Evolutionary conservation across 1,284 basidiomycete species (phyloP), one percentile per base, ranked within the genome.

Genomic region (Takashimella tepidaria): DNA sequence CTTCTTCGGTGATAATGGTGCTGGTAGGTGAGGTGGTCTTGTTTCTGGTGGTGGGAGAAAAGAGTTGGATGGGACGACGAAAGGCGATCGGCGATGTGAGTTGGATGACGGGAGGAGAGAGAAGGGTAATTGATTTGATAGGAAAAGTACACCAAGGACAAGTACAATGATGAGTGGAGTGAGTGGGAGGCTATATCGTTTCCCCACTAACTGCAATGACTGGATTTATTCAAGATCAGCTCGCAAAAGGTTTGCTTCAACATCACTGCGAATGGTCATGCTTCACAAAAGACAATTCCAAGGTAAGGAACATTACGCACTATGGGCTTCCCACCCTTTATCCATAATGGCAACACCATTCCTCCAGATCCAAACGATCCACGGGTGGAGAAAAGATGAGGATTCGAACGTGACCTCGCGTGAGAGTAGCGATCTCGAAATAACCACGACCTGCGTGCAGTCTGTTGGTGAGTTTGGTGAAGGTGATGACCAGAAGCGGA

Each of bases 1-100:
- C 49, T 50, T 55, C 51, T 69, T 67, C 3, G 70, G 71, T 16
- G 21, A 12, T 3, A 67, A 23, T 0, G 71, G 73, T 8, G 43
- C 57, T 3, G 73, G 69, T 2, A 69, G 50, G 42, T 65, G 65
- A 16, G 25, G 25, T 22, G 63, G 66, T 55, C 55, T 49, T 19
- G 58, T 41, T 12, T 46, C 26, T 4, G 47, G 49, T 3, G 64
- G 59, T 10, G 64, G 57, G 10, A 65, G 50, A 56, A 71, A 64
- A 10, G 54, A 21, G 2, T 46, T 24, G 8, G 63, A 51, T 8
- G 59, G 45, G 25, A 70, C 58, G 25, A 62, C 56, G 57, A 70
- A 69, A 4, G 61, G 55, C 3, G 69, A 67, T 19, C 57, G 26
- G 5, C 66, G 62, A 13, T 49, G 53, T 5, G 40, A 3, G 11